These are phyloP conservation scores for Bigelowiella natans DNA, from an alignment of 78 protist genomes.

Conservation along the genomic window DNA sequence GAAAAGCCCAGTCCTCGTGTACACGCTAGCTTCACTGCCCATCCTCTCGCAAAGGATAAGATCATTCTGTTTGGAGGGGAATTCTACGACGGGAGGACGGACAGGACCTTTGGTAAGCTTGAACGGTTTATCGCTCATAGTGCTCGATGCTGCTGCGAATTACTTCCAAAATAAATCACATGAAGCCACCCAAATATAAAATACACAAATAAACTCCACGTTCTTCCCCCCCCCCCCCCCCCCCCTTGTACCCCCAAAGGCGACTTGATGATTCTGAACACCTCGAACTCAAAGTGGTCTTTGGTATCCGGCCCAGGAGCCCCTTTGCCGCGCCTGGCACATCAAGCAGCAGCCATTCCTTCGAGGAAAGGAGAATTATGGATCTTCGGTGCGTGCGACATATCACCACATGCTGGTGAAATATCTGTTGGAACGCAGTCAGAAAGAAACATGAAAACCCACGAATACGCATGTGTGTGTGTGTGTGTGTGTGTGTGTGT, in stretches of 20 bases:
- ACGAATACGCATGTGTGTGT: background rate
- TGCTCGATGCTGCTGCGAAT: too few relatives aligned
- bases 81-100: background rate
- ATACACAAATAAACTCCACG: too few relatives aligned
- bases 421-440: too few relatives aligned
- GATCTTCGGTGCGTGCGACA: too few relatives aligned
- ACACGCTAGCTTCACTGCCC: background rate
- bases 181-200: too few relatives aligned
- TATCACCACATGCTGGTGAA: too few relatives aligned
- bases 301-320: background rate
- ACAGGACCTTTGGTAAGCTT: background rate
- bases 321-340: background rate
- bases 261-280: background rate
- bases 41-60: background rate
- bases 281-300: background rate
- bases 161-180: too few relatives aligned
- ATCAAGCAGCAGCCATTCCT: too few relatives aligned
- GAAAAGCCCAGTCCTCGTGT: background rate
- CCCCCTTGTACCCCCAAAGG: background rate
- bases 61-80: background rate
- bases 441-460: too few relatives aligned
- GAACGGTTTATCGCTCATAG: too few relatives aligned
- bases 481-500: background rate
- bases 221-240: too few relatives aligned
- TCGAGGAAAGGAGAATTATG: too few relatives aligned